These are phyloP conservation scores for Phaseolus lunatus DNA, from an alignment of 306 rosid species.

Conservation along the genomic window DNA sequence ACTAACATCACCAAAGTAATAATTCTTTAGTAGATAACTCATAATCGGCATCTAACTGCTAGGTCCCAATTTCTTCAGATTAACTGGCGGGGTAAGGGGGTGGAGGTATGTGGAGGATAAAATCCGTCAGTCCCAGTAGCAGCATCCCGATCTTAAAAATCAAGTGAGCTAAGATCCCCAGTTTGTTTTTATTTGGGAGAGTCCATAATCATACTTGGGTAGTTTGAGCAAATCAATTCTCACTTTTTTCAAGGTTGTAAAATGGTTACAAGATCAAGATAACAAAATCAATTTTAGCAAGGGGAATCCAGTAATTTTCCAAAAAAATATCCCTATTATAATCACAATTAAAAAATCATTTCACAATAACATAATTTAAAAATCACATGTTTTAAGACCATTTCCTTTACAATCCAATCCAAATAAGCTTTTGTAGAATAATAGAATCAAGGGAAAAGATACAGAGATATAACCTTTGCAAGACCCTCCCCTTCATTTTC, in stretches of 20 bases:
- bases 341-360: conserved; percentile 18
- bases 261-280: not conserved
- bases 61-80: not conserved
- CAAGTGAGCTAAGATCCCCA: not conserved
- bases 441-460: conserved; percentile 30
- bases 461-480: conserved; percentile 73
- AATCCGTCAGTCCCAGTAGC: not conserved
- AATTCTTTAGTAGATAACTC: not conserved
- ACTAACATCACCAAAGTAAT: not conserved
- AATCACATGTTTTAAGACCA: not conserved
- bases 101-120: not conserved
- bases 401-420: conserved; percentile 26
- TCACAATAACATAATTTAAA: not conserved
- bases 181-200: conserved; percentile 9
- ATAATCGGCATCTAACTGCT: not conserved
- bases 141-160: not conserved
- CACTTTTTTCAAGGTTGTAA: conserved; percentile 9
- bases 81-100: not conserved
- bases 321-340: not conserved
- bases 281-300: conserved; percentile 15
- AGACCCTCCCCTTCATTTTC: conserved; percentile 99
- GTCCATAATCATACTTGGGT: conserved; percentile 9
- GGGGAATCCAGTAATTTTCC: not conserved
- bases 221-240: conserved; percentile 9
- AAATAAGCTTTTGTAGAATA: not conserved